Evolutionary conservation across 805 yeast species (phyloP).

Genomic region (Candida railenensis): DNA sequence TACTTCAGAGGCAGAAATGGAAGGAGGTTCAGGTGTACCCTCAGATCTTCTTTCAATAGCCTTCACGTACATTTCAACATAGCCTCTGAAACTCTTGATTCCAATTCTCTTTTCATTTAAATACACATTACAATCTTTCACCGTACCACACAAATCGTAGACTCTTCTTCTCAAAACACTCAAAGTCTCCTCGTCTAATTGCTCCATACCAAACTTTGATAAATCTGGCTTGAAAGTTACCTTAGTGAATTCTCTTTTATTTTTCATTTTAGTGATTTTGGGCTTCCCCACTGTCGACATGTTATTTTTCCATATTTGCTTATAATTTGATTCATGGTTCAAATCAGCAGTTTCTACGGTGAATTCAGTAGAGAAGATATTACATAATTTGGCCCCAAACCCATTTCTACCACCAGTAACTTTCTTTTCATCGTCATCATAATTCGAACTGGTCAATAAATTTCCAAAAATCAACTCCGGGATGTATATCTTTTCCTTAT

Average conservation of each 20-base stretch:
- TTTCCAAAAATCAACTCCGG: conserved; percentile 97
- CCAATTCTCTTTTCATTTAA: conserved; percentile 73
- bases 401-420: conserved; percentile 99
- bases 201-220: conserved; percentile 78
- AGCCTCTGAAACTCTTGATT: conserved; percentile 75
- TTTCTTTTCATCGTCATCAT: conserved; percentile 91
- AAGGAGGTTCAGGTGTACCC: conserved; percentile 22
- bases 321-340: conserved; percentile 56
- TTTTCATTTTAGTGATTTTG: conserved; percentile 56
- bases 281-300: conserved; percentile 82
- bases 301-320: conserved; percentile 84
- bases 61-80: conserved; percentile 84
- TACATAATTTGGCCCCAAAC: conserved; percentile 96
- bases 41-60: conserved; percentile 60
- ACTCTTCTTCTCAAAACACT: conserved; percentile 91
- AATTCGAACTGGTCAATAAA: conserved; percentile 89
- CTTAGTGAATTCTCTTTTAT: conserved; percentile 76
- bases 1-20: conserved; percentile 3
- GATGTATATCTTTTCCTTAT: conserved; percentile 86
- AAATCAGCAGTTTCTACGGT: conserved; percentile 86
- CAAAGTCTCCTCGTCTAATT: conserved; percentile 75
- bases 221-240: conserved; percentile 89
- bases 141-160: conserved; percentile 93
- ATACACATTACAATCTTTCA: conserved; percentile 73
- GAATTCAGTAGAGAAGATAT: conserved; percentile 89